These are phyloP conservation scores for Begonia fuchsioides DNA, from an alignment of 306 rosid genomes.

Conservation along the genomic window DNA sequence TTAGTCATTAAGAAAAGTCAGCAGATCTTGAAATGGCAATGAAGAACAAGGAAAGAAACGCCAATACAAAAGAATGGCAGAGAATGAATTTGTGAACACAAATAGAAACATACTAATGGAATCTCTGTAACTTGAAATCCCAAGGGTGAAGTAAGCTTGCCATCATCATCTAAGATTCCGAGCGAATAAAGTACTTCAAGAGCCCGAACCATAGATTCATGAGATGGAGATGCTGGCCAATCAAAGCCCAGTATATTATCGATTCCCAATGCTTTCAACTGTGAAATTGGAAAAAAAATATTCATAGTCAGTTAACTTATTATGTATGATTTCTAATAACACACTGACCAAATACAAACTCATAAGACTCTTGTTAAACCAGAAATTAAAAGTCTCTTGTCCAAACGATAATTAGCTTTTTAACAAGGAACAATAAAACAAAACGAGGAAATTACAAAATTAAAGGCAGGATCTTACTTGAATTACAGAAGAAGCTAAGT, in stretches of 20 bases:
- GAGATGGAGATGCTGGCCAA: constrained; percentile 95
- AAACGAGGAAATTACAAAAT: neutral
- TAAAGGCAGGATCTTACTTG: constrained; percentile 25
- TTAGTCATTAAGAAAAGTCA: neutral
- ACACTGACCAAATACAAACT: neutral
- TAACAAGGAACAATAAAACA: neutral
- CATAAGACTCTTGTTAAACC: neutral
- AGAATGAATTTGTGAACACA: constrained; percentile 2
- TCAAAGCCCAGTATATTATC: constrained; percentile 93
- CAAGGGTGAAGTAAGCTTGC: constrained; percentile 83
- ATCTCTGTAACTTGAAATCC: constrained; percentile 96
- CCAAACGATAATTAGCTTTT: too few species aligned
- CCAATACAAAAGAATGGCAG: too few species aligned
- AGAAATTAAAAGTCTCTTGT: neutral
- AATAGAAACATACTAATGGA: constrained; percentile 56
- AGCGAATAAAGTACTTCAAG: constrained; percentile 88
- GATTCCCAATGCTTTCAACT: constrained; percentile 89
- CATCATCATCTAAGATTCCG: constrained; percentile 79
- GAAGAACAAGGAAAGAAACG: too few species aligned
- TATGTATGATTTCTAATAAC: neutral
- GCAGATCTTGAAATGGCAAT: too few species aligned
- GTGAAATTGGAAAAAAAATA: constrained; percentile 15
- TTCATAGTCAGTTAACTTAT: neutral
- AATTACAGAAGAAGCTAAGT: constrained; percentile 80
- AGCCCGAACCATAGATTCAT: constrained; percentile 92